phyloP scores from a whole-genome alignment of 495 filamentous ascomycete species.

The Lepraria neglecta region DNA sequence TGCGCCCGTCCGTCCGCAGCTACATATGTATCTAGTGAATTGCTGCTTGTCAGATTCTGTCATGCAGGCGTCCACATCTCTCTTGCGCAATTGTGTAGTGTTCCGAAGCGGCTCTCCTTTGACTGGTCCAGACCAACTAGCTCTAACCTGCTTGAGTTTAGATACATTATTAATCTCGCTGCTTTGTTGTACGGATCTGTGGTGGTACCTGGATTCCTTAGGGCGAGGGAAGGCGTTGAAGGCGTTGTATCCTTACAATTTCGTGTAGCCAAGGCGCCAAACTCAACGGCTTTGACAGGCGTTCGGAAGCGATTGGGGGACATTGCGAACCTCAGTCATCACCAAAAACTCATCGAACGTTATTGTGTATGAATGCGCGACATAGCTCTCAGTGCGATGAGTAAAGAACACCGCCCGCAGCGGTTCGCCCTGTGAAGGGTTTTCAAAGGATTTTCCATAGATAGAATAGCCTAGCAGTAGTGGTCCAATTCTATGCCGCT shows the following conservation, averaged over 20 bases:
- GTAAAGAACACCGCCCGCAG: too few relatives aligned
- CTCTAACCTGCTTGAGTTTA: background rate
- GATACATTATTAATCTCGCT: constrained; percentile 1
- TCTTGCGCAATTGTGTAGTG: constrained; percentile 10
- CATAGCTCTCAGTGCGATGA: background rate
- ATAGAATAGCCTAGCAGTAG: constrained; percentile 6
- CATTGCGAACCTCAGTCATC: background rate
- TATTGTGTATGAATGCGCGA: background rate
- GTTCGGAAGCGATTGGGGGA: background rate
- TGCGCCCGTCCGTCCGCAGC: too few relatives aligned
- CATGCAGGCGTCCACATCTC: constrained; percentile 7
- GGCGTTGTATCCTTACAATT: constrained; percentile 11
- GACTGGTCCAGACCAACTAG: background rate
- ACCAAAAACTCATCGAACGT: background rate
- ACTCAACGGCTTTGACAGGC: constrained; percentile 1
- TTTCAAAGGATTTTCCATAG: constrained; percentile 4
- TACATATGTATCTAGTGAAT: background rate
- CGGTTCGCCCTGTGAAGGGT: too few relatives aligned
- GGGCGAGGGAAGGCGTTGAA: background rate
- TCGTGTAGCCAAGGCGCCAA: background rate
- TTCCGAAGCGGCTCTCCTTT: constrained; percentile 7
- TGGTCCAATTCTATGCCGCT: constrained; percentile 2
- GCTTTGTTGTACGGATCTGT: constrained; percentile 3
- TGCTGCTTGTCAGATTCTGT: constrained; percentile 4
- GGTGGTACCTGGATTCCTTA: constrained; percentile 1